These are phyloP conservation scores for Colletotrichum tropicale DNA, from an alignment of 2,329 filamentous ascomycete species.

Conservation along the genomic window DNA sequence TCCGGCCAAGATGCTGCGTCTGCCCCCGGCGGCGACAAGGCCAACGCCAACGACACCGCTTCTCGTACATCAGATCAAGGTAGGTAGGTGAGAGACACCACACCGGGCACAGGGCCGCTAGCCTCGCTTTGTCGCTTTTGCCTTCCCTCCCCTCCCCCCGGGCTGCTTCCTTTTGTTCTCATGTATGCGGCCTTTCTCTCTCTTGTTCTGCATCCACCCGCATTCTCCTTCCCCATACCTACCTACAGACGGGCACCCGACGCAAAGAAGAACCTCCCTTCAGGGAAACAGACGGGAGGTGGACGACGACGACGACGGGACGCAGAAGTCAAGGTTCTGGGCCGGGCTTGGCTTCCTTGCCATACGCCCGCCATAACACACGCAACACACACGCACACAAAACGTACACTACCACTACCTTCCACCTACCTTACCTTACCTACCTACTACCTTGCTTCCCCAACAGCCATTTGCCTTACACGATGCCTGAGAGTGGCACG, in stretches of 20 bases:
- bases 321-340: neutral
- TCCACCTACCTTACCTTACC: neutral
- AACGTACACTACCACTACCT: neutral
- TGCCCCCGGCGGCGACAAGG: neutral
- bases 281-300: neutral
- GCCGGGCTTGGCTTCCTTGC: slow-evolving; percentile 1
- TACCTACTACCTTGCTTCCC: neutral
- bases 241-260: neutral
- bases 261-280: neutral
- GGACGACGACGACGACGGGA: neutral
- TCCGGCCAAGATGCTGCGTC: neutral
- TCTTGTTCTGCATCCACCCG: neutral
- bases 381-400: neutral
- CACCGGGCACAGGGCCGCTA: neutral
- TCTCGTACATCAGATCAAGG: slow-evolving; percentile 2
- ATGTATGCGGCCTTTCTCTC: neutral
- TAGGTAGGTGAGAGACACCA: neutral
- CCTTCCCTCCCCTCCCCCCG: neutral
- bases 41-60: neutral
- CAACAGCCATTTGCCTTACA: neutral
- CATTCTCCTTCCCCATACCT: neutral
- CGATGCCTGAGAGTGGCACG: slow-evolving; percentile 5
- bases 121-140: neutral
- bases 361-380: neutral
- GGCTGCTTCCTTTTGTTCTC: neutral